Evolutionary conservation across 495 filamentous ascomycete genomes (phyloP).

Genomic region (Letharia lupina): DNA sequence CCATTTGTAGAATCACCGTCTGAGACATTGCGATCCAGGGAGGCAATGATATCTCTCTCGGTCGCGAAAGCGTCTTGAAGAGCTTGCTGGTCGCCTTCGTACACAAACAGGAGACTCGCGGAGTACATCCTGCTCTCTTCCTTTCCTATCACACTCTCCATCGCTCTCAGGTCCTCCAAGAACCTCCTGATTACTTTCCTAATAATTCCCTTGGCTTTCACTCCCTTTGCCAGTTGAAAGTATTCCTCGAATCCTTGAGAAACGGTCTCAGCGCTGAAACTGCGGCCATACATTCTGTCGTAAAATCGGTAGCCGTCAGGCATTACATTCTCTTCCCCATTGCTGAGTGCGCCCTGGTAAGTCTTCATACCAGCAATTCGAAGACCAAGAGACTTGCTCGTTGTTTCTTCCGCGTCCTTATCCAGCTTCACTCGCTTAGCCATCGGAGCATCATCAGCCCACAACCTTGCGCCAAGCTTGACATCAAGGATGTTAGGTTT

Average conservation of each 20-base stretch:
- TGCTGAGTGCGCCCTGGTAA: slow-evolving; percentile 55
- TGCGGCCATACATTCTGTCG: slow-evolving; percentile 80
- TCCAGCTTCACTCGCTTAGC: slow-evolving; percentile 76
- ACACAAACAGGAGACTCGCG: slow-evolving; percentile 79
- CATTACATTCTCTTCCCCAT: slow-evolving; percentile 32
- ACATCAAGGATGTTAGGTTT: slow-evolving; percentile 90
- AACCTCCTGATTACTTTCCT: slow-evolving; percentile 47
- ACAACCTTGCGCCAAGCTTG: slow-evolving; percentile 79
- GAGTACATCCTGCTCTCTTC: slow-evolving; percentile 93
- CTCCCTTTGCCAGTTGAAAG: slow-evolving; percentile 56
- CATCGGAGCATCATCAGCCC: slow-evolving; percentile 70
- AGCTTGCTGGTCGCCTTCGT: slow-evolving; percentile 74
- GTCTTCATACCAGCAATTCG: slow-evolving; percentile 92
- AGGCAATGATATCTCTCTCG: slow-evolving; percentile 36
- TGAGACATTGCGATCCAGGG: not conserved
- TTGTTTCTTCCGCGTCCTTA: slow-evolving; percentile 68
- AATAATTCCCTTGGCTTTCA: slow-evolving; percentile 44
- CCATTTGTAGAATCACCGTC: slow-evolving; percentile 9
- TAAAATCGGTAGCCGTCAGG: slow-evolving; percentile 62
- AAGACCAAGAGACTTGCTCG: slow-evolving; percentile 71
- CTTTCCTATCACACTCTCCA: slow-evolving; percentile 56
- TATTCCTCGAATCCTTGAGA: slow-evolving; percentile 67
- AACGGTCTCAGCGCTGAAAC: slow-evolving; percentile 62
- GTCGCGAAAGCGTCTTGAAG: slow-evolving; percentile 59
- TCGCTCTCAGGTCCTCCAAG: slow-evolving; percentile 53